These are phyloP conservation scores for Linum usitatissimum DNA, from an alignment of 345 rosid genomes.

Conservation along the genomic window DNA sequence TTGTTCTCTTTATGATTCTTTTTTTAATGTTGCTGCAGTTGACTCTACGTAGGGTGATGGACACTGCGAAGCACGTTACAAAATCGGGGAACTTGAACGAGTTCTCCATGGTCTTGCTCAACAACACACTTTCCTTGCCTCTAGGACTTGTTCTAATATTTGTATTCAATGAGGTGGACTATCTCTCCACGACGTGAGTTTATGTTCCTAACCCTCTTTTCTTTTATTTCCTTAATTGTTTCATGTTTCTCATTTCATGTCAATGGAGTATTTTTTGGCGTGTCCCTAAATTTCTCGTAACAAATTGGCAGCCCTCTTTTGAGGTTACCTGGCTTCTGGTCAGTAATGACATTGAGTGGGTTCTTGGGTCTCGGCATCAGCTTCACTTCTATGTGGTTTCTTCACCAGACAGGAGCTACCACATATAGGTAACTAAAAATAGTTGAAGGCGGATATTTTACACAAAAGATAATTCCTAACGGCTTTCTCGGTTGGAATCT, in stretches of 20 bases:
- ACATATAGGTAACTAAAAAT: conserved; percentile 63
- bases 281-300: not conserved
- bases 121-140: conserved; percentile 86
- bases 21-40: conserved; percentile 43
- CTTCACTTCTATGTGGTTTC: conserved; percentile 99
- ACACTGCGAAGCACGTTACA: conserved; percentile 86
- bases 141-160: conserved; percentile 65
- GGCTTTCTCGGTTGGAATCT: conserved; percentile 16
- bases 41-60: conserved; percentile 89
- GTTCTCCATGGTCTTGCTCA: conserved; percentile 94
- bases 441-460: not conserved
- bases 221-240: conserved; percentile 6
- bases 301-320: conserved; percentile 61
- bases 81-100: conserved; percentile 87
- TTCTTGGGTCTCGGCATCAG: conserved; percentile 92
- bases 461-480: not conserved
- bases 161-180: conserved; percentile 77
- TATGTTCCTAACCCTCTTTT: not conserved
- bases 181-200: conserved; percentile 68
- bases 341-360: conserved; percentile 84
- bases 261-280: not conserved
- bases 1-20: not conserved
- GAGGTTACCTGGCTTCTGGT: conserved; percentile 74
- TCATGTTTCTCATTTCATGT: not conserved
- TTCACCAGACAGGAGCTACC: conserved; percentile 97